Base-by-base conservation (phyloP, 352 stramenopile species). In the Pythium myriotylum region DNA sequence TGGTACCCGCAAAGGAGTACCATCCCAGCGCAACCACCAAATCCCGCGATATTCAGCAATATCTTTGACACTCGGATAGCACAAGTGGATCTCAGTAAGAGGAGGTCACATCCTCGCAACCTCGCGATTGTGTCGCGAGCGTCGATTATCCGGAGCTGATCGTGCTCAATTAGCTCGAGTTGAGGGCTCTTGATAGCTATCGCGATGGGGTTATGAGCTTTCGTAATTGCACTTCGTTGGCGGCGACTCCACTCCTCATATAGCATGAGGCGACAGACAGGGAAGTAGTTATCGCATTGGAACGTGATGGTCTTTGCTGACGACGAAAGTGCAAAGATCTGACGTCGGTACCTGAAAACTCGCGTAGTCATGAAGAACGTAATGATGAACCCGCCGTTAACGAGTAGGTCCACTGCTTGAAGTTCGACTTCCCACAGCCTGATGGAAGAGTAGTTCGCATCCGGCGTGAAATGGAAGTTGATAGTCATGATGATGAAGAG, bases 331-430 rank as follows among this genome's bases (percentile, higher is more conserved):
- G 41, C 50, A 20, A 47, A 61, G 24, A 56, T 35, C 2, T 53
- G n/a, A 2, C 14, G 20, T 20, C 59, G 59, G 23, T 67, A 40
- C 1, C 43, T 41, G 17, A 52, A 50, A 12, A 54, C 23, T 4
- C 59, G 50, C n/a, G 48, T 52, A 3, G 48, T 14, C 51, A 67
- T 56, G 59, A 67, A 67, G 39, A 52, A 67, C 2, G 24, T 37
- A 33, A 57, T 51, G 6, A 43, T 61, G 17, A 40, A 61, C 9
- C 23, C 29, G 19, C 51, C 33, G 22, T 23, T 51, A 12, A 43
- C 23, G 23, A 57, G 19, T 3, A 59, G 19, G 45, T 67, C 59
- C 4, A 56, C 22, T 3, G 53, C 20, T 32, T 51, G 47, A 32
- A 57, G 14, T 4, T 35, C 7, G 2, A n/a, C 26, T 7, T 27